Evolutionary conservation across 495 filamentous ascomycete species (phyloP).

Genomic region (Tuber calosporum): DNA sequence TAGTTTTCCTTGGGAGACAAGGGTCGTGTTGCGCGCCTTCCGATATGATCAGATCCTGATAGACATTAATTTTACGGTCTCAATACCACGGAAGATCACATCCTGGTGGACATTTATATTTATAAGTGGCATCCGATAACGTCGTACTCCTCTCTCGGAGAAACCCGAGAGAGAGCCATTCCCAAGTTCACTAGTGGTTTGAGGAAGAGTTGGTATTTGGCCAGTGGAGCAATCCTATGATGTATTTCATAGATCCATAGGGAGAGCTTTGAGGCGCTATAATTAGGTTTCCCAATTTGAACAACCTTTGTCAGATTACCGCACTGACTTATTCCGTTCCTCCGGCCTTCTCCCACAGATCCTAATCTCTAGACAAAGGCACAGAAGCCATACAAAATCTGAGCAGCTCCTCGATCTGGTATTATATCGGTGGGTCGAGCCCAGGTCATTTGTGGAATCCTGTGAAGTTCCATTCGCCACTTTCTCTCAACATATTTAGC

Average conservation of each 20-base stretch:
- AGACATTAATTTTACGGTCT: background rate
- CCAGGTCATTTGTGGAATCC: too few relatives aligned
- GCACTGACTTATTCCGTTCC: background rate
- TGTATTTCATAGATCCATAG: background rate
- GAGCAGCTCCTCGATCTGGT: background rate
- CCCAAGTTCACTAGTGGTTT: background rate
- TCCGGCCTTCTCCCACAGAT: background rate
- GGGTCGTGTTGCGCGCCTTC: background rate
- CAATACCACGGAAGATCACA: background rate
- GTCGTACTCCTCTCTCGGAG: too few relatives aligned
- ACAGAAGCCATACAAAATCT: background rate
- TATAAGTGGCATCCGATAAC: too few relatives aligned
- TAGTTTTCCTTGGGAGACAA: background rate
- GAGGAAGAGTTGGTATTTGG: background rate
- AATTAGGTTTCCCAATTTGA: background rate
- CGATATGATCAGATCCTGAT: background rate
- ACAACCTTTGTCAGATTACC: background rate
- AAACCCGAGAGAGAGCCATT: background rate
- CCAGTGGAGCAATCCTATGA: background rate
- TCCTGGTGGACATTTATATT: too few relatives aligned
- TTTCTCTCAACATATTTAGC: too few relatives aligned
- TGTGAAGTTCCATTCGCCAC: too few relatives aligned
- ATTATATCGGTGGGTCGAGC: too few relatives aligned
- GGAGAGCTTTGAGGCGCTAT: background rate
- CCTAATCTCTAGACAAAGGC: background rate